A percentile compares a stretch with the other conserved stretches of the same genome.
phyloP scores from a whole-genome alignment of 768 basidiomycete species.

The Mycena belliarum region DNA sequence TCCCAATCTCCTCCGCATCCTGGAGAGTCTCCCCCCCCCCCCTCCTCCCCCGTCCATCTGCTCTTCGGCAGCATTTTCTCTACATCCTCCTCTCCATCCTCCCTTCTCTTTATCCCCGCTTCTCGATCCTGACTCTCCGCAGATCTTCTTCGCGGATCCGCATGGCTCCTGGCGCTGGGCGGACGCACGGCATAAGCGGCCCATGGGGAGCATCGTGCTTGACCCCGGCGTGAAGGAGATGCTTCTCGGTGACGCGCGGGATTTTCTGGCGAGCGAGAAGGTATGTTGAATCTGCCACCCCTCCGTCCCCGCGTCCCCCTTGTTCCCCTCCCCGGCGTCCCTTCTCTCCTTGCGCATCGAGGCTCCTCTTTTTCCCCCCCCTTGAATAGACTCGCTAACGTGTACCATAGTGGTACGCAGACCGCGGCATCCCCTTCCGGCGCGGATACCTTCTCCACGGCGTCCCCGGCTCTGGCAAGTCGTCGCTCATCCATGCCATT shows the following conservation, averaged over 20 bases:
- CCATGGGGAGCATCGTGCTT: slow-evolving; percentile 85
- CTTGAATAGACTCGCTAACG: too few relatives aligned
- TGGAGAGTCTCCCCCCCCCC: too few relatives aligned
- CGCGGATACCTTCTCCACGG: slow-evolving; percentile 85
- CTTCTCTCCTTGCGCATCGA: neutral
- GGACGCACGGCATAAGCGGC: slow-evolving; percentile 84
- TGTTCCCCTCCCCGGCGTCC: neutral
- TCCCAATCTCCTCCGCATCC: too few relatives aligned
- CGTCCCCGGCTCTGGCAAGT: slow-evolving; percentile 85
- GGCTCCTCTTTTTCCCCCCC: neutral
- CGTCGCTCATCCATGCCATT: slow-evolving; percentile 81
- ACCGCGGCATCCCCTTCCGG: slow-evolving; percentile 89
- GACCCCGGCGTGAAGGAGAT: slow-evolving; percentile 90
- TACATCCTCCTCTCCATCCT: neutral
- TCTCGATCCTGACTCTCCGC: neutral
- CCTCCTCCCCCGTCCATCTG: too few relatives aligned
- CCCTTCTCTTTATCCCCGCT: too few relatives aligned
- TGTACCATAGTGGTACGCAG: slow-evolving; percentile 77
- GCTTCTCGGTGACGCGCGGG: slow-evolving; percentile 77
- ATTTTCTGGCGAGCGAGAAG: slow-evolving; percentile 85
- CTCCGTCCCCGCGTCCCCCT: neutral
- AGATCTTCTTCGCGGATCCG: slow-evolving; percentile 88
- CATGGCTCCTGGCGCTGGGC: slow-evolving; percentile 90
- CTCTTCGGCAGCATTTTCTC: too few relatives aligned
- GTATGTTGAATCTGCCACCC: slow-evolving; percentile 30